A percentile compares a stretch with the other conserved stretches of the same genome.
These are phyloP conservation scores for Candida parachauliodes DNA, from an alignment of 805 yeast species.

Conservation along the genomic window DNA sequence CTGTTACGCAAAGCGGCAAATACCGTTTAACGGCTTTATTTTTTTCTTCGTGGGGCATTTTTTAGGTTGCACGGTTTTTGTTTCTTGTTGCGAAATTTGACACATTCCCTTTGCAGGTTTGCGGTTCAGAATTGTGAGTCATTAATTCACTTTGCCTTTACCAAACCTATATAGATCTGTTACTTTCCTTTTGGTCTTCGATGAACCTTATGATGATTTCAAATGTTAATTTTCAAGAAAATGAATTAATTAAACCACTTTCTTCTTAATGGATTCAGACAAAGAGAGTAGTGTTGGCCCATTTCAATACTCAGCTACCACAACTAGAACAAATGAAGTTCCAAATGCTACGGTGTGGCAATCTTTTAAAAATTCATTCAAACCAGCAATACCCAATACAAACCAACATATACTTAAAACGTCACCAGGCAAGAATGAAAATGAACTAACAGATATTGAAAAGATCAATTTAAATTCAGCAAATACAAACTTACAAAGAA, in stretches of 20 bases:
- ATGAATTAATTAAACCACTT: background rate
- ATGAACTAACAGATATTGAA: conserved; percentile 24
- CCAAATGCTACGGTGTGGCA: conserved; percentile 12
- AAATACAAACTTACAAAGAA: conserved; percentile 53
- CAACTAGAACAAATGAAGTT: background rate
- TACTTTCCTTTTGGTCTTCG: conserved; percentile 1
- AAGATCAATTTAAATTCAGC: conserved; percentile 36
- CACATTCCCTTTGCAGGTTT: too few species aligned
- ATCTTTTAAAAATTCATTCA: conserved; percentile 31
- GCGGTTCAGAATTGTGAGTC: conserved; percentile 5
- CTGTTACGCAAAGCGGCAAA: background rate
- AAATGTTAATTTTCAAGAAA: too few species aligned
- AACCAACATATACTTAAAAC: conserved; percentile 16
- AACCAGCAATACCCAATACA: conserved; percentile 23
- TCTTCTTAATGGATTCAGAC: conserved; percentile 4
- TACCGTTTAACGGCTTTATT: conserved; percentile 1
- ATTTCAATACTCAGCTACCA: conserved; percentile 1
- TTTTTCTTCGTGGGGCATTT: background rate
- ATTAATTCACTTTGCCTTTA: conserved; percentile 2
- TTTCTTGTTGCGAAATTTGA: background rate
- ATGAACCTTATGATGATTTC: background rate
- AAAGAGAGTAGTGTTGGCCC: background rate
- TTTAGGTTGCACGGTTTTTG: conserved; percentile 1
- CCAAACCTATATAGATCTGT: conserved; percentile 4
- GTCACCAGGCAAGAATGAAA: conserved; percentile 8